phyloP scores from a whole-genome alignment of 2,329 filamentous ascomycete genomes.

The Fusarium papillatum region DNA sequence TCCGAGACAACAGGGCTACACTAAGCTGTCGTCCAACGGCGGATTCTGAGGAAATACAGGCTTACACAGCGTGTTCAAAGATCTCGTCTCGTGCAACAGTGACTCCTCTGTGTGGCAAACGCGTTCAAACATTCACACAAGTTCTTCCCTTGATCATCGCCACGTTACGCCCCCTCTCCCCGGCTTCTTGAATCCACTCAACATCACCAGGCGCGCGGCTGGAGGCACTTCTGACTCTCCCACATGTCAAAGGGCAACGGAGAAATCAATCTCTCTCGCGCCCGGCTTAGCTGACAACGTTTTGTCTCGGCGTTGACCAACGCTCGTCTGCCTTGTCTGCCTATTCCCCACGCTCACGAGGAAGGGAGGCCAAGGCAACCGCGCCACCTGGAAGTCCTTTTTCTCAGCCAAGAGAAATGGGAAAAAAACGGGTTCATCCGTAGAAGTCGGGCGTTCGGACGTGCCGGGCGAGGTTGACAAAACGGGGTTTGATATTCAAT shows the following conservation, averaged over 20 bases:
- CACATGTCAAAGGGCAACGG: background rate
- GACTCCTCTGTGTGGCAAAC: background rate
- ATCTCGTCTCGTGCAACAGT: conserved; percentile 3
- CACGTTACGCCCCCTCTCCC: conserved; percentile 1
- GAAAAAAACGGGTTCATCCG: conserved; percentile 24
- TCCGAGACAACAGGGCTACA: background rate
- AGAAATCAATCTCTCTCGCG: background rate
- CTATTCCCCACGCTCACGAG: conserved; percentile 11
- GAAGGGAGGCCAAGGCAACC: background rate
- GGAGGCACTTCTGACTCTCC: background rate
- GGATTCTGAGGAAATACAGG: background rate
- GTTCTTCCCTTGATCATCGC: background rate
- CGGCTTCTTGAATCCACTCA: background rate
- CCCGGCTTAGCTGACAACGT: conserved; percentile 5
- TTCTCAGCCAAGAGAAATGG: background rate
- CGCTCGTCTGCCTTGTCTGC: conserved; percentile 25
- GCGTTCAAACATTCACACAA: background rate
- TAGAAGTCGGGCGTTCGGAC: conserved; percentile 32
- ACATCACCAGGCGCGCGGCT: conserved; percentile 11
- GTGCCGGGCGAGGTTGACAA: conserved; percentile 2
- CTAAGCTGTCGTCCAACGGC: background rate
- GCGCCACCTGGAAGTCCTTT: conserved; percentile 22
- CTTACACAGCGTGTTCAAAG: background rate
- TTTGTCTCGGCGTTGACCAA: conserved; percentile 4
- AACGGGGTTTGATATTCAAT: background rate